phyloP scores from a whole-genome alignment of 1,284 basidiomycete genomes.

The Ceratobasidium sp. region DNA sequence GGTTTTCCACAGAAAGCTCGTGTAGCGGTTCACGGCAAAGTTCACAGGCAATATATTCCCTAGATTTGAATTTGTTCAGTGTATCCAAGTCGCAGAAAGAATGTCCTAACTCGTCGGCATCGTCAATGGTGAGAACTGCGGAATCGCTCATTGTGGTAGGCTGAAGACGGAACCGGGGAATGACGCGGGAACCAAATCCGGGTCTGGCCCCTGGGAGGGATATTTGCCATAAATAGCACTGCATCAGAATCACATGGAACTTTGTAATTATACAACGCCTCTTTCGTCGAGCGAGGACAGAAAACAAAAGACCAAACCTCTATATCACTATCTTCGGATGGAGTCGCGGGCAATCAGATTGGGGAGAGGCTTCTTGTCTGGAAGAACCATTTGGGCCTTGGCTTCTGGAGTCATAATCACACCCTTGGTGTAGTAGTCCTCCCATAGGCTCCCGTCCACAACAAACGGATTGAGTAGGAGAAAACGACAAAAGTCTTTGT shows the following conservation, averaged over 20 bases:
- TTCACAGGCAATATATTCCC: conserved; percentile 26
- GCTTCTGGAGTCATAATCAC: conserved; percentile 32
- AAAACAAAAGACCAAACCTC: background rate
- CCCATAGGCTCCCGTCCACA: conserved; percentile 23
- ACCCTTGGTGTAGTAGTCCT: conserved; percentile 20
- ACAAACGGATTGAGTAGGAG: conserved; percentile 26
- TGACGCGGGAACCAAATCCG: background rate
- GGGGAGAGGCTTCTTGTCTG: conserved; percentile 20
- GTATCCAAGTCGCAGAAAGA: background rate
- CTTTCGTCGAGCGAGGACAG: background rate
- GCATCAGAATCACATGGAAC: conserved; percentile 8
- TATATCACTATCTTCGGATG: conserved; percentile 9
- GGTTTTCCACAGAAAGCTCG: conserved; percentile 38
- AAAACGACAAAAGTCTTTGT: conserved; percentile 24
- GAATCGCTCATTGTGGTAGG: conserved; percentile 30
- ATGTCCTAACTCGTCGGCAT: conserved; percentile 9
- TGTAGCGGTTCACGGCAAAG: conserved; percentile 39
- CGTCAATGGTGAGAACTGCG: background rate
- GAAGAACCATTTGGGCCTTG: conserved; percentile 28
- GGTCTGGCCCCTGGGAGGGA: background rate
- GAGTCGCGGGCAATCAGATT: conserved; percentile 25
- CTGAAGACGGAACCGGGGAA: background rate
- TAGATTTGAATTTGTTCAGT: background rate
- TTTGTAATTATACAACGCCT: conserved; percentile 3
- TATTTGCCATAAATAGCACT: conserved; percentile 12